phyloP scores from a whole-genome alignment of 2,329 filamentous ascomycete genomes.

The Raffaelea ambrosiae region DNA sequence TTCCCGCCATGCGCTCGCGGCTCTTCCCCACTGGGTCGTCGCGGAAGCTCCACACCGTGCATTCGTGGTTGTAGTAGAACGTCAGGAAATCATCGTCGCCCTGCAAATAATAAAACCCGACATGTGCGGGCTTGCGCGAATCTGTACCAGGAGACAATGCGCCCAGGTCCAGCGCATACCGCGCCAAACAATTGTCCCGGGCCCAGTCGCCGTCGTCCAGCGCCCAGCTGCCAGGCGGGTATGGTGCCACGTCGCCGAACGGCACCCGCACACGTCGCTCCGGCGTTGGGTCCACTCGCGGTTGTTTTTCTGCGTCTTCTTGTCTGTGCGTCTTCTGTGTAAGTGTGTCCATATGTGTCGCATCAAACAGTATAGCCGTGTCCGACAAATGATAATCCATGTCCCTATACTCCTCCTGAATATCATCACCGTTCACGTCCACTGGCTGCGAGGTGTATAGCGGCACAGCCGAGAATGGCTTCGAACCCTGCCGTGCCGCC shows the following conservation, averaged over 20 bases:
- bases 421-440: too few relatives aligned
- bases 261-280: background rate
- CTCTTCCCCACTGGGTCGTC: background rate
- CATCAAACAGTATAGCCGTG: too few relatives aligned
- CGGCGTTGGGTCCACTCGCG: background rate
- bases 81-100: constrained; percentile 15
- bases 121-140: constrained; percentile 3
- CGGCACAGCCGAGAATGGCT: constrained; percentile 10
- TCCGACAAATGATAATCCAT: too few relatives aligned
- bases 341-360: too few relatives aligned
- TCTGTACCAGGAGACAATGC: background rate
- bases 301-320: too few relatives aligned
- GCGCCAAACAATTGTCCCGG: constrained; percentile 5
- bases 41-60: constrained; percentile 12
- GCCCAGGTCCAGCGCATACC: constrained; percentile 13
- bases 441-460: too few relatives aligned
- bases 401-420: too few relatives aligned
- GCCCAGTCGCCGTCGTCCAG: constrained; percentile 11
- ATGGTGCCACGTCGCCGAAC: constrained; percentile 5
- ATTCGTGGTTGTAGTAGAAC: constrained; percentile 6
- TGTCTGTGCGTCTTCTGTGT: too few relatives aligned
- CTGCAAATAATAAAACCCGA: constrained; percentile 5
- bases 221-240: constrained; percentile 5
- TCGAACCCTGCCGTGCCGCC: background rate
- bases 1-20: too few relatives aligned